Evolutionary conservation across 257 asterid species (phyloP).

Genomic region (Solanum paucissectum): DNA sequence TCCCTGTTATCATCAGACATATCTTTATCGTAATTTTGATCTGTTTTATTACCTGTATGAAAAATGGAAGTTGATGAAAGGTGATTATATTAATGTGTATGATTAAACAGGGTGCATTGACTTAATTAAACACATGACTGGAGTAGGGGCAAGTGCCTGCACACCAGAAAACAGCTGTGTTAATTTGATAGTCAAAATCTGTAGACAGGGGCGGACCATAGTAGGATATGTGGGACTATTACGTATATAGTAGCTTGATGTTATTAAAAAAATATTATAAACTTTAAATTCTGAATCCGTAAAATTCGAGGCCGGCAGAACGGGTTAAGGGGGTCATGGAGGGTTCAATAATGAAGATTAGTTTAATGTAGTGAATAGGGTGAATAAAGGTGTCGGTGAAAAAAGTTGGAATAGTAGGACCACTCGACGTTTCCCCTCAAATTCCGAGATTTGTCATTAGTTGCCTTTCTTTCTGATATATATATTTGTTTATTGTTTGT

Average conservation of each 20-base stretch:
- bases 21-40: background rate
- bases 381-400: background rate
- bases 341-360: background rate
- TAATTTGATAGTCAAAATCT: background rate
- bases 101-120: background rate
- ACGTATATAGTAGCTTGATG: background rate
- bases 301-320: fast-evolving
- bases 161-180: background rate
- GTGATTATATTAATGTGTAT: background rate
- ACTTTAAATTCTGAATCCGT: background rate
- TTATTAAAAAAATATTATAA: too few species aligned
- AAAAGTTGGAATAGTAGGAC: background rate
- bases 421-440: background rate
- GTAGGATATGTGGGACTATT: background rate
- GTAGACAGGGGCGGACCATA: background rate
- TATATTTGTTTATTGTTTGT: background rate
- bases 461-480: background rate
- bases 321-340: background rate
- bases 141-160: background rate
- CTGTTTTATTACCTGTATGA: background rate
- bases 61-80: background rate
- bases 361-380: background rate
- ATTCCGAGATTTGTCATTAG: background rate
- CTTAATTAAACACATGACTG: background rate
- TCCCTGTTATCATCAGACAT: background rate